A percentile compares a stretch with the other conserved stretches of the same genome.
phyloP scores from a whole-genome alignment of 805 yeast genomes.

The Danielia reshetovae region DNA sequence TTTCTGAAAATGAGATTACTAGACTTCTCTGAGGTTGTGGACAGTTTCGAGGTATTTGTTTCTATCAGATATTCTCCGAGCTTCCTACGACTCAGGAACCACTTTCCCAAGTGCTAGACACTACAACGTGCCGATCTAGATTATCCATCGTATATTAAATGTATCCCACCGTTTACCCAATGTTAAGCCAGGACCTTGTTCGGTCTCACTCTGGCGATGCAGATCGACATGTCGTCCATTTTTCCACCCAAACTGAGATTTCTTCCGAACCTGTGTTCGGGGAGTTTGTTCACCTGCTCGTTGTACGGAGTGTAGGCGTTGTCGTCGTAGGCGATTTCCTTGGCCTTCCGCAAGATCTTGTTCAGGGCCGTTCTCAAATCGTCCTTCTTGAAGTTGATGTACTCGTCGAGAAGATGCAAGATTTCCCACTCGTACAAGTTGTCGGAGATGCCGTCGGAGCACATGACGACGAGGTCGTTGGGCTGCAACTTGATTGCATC shows the following conservation, averaged over 20 bases:
- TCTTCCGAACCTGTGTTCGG: constrained; percentile 26
- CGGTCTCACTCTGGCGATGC: constrained; percentile 42
- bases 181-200: constrained; percentile 2
- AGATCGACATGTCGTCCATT: constrained; percentile 51
- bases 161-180: constrained; percentile 7
- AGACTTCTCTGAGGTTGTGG: too few species aligned
- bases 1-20: too few species aligned
- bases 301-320: constrained; percentile 52
- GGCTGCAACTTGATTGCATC: constrained; percentile 36
- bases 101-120: too few species aligned
- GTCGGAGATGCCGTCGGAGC: constrained; percentile 54
- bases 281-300: constrained; percentile 44
- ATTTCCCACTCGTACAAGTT: constrained; percentile 49
- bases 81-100: too few species aligned
- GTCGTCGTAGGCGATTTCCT: constrained; percentile 49
- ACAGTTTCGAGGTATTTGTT: too few species aligned
- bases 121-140: too few species aligned
- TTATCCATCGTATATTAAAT: constrained; percentile 8
- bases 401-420: constrained; percentile 31
- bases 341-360: constrained; percentile 39
- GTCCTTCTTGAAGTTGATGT: constrained; percentile 22
- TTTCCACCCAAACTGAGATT: constrained; percentile 47
- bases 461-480: constrained; percentile 42
- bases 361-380: constrained; percentile 38
- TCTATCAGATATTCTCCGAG: too few species aligned